phyloP scores from a whole-genome alignment of 2,329 filamentous ascomycete genomes.

The Monascus ruber region DNA sequence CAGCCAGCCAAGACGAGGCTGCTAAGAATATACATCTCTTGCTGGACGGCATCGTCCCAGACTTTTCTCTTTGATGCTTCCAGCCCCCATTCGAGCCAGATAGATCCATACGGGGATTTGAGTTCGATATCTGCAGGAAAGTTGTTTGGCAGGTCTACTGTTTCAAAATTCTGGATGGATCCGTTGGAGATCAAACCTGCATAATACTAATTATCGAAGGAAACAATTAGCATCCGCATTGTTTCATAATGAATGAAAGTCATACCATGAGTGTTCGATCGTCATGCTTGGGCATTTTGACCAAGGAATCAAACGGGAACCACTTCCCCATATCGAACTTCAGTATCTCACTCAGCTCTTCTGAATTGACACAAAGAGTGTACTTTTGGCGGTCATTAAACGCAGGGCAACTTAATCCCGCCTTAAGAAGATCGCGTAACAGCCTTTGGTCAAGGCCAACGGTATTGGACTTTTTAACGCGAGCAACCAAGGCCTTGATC shows the following conservation, averaged over 20 bases:
- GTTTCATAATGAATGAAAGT: background rate
- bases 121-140: conserved; percentile 8
- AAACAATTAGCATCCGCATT: too few relatives aligned
- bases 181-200: conserved; percentile 14
- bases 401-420: conserved; percentile 30
- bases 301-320: conserved; percentile 31
- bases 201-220: conserved; percentile 10
- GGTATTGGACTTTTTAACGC: conserved; percentile 36
- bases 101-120: conserved; percentile 15
- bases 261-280: conserved; percentile 18
- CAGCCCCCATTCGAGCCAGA: conserved; percentile 19
- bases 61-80: conserved; percentile 5
- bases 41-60: conserved; percentile 13
- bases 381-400: conserved; percentile 36
- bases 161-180: conserved; percentile 1
- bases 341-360: conserved; percentile 9
- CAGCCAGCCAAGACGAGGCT: conserved; percentile 13
- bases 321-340: conserved; percentile 16
- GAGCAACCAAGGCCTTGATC: conserved; percentile 59
- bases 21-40: conserved; percentile 12
- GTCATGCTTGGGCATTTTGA: conserved; percentile 12
- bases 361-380: conserved; percentile 18
- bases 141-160: conserved; percentile 8
- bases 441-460: conserved; percentile 31
- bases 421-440: conserved; percentile 27